Conservation (phyloP, 2,329 filamentous ascomycete species). For the Aspergillus japonicus region DNA sequence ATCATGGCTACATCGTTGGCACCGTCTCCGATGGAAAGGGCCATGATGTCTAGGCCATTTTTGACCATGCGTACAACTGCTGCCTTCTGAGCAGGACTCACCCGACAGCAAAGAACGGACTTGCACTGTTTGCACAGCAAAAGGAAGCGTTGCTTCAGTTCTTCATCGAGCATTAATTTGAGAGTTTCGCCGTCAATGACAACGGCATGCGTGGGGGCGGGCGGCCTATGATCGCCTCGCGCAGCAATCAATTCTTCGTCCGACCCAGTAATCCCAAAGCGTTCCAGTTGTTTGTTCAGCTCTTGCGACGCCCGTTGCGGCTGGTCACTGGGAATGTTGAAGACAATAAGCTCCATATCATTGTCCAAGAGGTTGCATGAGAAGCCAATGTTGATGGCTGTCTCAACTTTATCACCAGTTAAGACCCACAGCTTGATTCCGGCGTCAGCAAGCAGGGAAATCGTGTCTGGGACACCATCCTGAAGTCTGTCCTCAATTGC, state of each 20-base stretch:
- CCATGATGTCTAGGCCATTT: constrained; percentile 92
- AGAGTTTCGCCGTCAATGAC: constrained; percentile 94
- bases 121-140: constrained; percentile 96
- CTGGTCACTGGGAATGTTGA: constrained; percentile 79
- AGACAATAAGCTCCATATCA: constrained; percentile 92
- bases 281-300: constrained; percentile 69
- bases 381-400: constrained; percentile 99
- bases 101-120: constrained; percentile 93
- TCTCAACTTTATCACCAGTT: constrained; percentile 98
- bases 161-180: constrained; percentile 79
- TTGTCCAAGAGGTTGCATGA: constrained; percentile 97
- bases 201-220: constrained; percentile 82
- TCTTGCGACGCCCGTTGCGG: constrained; percentile 64
- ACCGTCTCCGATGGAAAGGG: constrained; percentile 86
- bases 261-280: constrained; percentile 77
- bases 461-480: constrained; percentile 94
- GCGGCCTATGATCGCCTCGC: constrained; percentile 79
- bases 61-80: constrained; percentile 97
- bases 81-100: constrained; percentile 94
- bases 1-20: constrained; percentile 98
- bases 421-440: constrained; percentile 99
- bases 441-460: constrained; percentile 82
- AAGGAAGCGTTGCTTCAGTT: constrained; percentile 85
- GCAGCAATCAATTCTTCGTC: constrained; percentile 81
- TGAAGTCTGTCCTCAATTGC: constrained; percentile 97